Percentiles rank a stretch among this genome's conserved stretches.
phyloP scores from a whole-genome alignment of 2,329 filamentous ascomycete genomes.

The Fusarium kyushuense region DNA sequence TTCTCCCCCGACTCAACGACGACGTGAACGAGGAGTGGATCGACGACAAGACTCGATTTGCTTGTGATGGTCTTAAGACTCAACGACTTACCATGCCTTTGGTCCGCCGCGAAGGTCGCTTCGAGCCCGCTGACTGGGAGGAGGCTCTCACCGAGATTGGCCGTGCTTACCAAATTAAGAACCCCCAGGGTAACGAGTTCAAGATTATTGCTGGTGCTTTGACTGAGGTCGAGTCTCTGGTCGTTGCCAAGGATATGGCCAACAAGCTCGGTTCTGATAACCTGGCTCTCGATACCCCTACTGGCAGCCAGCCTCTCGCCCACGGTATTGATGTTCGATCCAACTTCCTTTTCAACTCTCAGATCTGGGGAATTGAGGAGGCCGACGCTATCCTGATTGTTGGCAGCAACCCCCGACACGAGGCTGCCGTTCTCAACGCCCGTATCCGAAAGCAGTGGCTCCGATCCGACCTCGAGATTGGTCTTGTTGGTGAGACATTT shows the following conservation, averaged over 20 bases:
- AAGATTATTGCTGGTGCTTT: conserved; percentile 94
- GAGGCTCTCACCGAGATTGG: conserved; percentile 91
- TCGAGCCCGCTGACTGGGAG: conserved; percentile 94
- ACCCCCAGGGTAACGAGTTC: conserved; percentile 92
- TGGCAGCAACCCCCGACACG: conserved; percentile 94
- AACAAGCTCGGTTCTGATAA: conserved; percentile 98
- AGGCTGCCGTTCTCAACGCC: conserved; percentile 94
- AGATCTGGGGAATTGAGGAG: conserved; percentile 92
- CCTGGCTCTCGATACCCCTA: conserved; percentile 89
- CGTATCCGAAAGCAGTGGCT: conserved; percentile 99
- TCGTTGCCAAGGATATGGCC: conserved; percentile 96
- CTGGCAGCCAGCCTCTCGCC: conserved; percentile 83
- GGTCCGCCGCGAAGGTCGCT: conserved; percentile 88
- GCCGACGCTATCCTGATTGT: conserved; percentile 92
- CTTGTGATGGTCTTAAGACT: conserved; percentile 95
- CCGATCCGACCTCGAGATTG: conserved; percentile 92
- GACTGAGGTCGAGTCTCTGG: conserved; percentile 90
- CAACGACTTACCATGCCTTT: conserved; percentile 94
- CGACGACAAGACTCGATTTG: conserved; percentile 97
- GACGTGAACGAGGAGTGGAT: conserved; percentile 99
- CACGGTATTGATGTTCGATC: conserved; percentile 94
- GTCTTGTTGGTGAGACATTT: conserved; percentile 89
- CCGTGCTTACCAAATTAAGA: conserved; percentile 80
- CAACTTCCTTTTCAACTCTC: conserved; percentile 97
- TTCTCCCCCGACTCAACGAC: conserved; percentile 93